Base-by-base conservation (phyloP, 129 eudicot genomes). In the Glebionis coronaria region DNA sequence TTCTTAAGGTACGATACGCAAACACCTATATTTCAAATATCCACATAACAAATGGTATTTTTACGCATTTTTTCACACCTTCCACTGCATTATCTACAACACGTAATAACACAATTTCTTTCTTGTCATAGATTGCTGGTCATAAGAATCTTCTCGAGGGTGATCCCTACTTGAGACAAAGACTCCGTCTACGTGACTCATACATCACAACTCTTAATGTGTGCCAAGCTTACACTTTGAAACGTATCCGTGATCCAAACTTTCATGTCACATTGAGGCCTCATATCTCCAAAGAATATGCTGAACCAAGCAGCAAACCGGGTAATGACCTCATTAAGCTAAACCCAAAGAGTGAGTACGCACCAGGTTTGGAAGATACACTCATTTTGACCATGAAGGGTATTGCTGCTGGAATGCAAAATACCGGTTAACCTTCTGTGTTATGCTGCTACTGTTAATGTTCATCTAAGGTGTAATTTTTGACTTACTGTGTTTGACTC, bases 301-400 rank as follows among this genome's bases (percentile, higher is more conserved):
- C 73, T 64, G 98, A 88, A 60, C 75, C 91, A 20, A 72, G 53
- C 71, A 83, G 54, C 73, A 86, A 84, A 63, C 73, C 80, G 1
- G 90, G 90, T n/a, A 82, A 91, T 38, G 97, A 87, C 58, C 88
- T 84, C 45, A 84, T 84, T 56, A 78, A 81, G 78, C 75, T 94
- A 47, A 94, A 89, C 76, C 99, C 99, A 6, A 79, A 82, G 15
- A 94, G 99, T 18, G 99, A 94, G 68, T 94, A 94, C 28, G 99
- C 99, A 12, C 99, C 99, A 0, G 99, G 99, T 16, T 71, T 94
- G 83, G 99, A 94, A 79, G 99, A 94, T 72, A 94, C 98, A 3
- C 96, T 92, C 76, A 92, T 92, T 71, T 65, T 88, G 86, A 86
- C 98, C 78, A 92, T 94, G 99, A 94, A 94, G 88, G 99, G 99